Evolutionary conservation across 108 stramenopile species (phyloP).

Genomic region (Skeletonema costatum): DNA sequence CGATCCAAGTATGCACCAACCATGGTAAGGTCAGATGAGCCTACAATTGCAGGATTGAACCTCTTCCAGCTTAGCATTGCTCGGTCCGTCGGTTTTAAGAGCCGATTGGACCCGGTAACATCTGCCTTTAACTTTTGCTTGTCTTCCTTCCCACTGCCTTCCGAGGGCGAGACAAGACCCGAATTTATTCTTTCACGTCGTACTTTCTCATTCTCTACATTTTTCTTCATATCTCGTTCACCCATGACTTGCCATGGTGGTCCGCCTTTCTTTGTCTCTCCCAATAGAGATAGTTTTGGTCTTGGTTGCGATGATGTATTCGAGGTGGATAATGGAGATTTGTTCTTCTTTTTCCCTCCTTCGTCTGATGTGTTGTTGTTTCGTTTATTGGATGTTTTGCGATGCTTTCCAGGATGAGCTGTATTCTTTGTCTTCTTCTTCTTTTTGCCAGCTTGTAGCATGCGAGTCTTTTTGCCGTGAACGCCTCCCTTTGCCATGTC

Average conservation of each 20-base stretch:
- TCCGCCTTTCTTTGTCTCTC: constrained; percentile 28
- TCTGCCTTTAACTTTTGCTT: constrained; percentile 27
- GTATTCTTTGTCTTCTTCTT: constrained; percentile 39
- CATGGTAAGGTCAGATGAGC: constrained; percentile 49
- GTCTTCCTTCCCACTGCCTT: constrained; percentile 7
- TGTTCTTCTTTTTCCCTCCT: constrained; percentile 1
- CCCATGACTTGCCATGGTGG: constrained; percentile 87
- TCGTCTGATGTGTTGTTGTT: constrained; percentile 12
- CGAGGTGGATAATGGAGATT: constrained; percentile 10
- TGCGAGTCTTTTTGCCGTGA: constrained; percentile 41
- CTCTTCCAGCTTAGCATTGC: constrained; percentile 74
- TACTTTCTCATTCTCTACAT: constrained; percentile 62
- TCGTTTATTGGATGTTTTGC: constrained; percentile 33
- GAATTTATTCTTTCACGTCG: constrained; percentile 61
- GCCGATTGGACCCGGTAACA: constrained; percentile 49
- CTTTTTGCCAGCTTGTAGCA: constrained; percentile 26
- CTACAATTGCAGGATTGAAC: constrained; percentile 49
- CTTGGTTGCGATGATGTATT: constrained; percentile 8
- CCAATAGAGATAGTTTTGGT: constrained; percentile 31
- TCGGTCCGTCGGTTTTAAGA: constrained; percentile 58
- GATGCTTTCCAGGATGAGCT: constrained; percentile 31
- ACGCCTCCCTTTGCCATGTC: constrained; percentile 42
- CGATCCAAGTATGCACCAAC: constrained; percentile 66
- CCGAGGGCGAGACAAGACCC: constrained; percentile 41
- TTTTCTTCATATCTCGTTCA: constrained; percentile 61